Conservation (phyloP, 257 asterid genomes). For the Capsicum chinense region DNA sequence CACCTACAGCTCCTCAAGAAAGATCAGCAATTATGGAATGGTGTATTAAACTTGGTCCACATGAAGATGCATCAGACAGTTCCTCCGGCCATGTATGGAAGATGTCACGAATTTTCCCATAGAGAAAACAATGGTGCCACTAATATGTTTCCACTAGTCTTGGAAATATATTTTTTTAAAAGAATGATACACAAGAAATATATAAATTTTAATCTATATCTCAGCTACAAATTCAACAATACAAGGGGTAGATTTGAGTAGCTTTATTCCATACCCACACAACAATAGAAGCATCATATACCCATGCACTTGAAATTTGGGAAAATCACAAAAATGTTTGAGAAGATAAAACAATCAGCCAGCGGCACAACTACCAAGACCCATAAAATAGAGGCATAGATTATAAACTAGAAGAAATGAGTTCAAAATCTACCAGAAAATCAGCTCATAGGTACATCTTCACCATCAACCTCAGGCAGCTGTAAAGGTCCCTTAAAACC, state of each 20-base stretch:
- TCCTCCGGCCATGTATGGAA: background rate
- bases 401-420: conserved; percentile 4
- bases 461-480: conserved; percentile 61
- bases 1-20: background rate
- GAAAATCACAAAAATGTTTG: background rate
- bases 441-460: conserved; percentile 64
- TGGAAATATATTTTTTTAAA: background rate
- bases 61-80: conserved; percentile 15
- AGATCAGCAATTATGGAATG: background rate
- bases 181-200: background rate
- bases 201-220: background rate
- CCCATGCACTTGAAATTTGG: background rate
- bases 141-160: background rate
- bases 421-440: conserved; percentile 59
- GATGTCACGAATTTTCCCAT: conserved; percentile 3
- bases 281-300: background rate
- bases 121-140: conserved; percentile 9
- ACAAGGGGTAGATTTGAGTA: background rate
- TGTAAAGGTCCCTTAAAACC: conserved; percentile 82
- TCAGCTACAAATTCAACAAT: conserved; percentile 5
- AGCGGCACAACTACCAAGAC: background rate
- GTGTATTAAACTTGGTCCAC: background rate
- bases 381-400: conserved; percentile 1
- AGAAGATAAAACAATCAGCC: background rate
- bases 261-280: background rate